Percentiles rank a stretch among this genome's conserved stretches.
Conservation (phyloP, 148 eudicot species). For the Persicaria tinctoria region DNA sequence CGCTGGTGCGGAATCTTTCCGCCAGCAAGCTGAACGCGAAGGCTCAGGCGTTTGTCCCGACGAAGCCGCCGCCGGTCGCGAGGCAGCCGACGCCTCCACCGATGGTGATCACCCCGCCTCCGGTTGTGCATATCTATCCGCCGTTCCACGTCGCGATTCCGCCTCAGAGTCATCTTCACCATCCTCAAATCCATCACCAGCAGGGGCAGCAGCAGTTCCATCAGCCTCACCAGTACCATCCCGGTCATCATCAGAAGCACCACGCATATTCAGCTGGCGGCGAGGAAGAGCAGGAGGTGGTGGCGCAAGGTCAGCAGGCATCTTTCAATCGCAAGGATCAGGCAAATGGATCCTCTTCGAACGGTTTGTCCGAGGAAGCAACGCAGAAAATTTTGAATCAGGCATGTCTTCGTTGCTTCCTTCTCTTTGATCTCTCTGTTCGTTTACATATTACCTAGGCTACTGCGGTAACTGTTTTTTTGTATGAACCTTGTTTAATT, state of each 20-base stretch:
- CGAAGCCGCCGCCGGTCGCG: background rate
- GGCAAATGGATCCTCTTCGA: conserved; percentile 15
- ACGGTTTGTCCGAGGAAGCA: conserved; percentile 58
- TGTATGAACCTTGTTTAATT: background rate
- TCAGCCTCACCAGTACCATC: background rate
- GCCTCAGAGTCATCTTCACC: conserved; percentile 4
- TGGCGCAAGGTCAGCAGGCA: conserved; percentile 8
- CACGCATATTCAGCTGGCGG: conserved; percentile 14
- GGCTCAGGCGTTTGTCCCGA: conserved; percentile 66
- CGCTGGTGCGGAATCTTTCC: conserved; percentile 36
- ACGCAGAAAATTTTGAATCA: conserved; percentile 62
- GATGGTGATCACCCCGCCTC: conserved; percentile 25
- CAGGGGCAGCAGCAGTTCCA: background rate
- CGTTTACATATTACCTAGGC: background rate
- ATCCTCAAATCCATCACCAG: background rate
- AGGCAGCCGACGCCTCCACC: conserved; percentile 18
- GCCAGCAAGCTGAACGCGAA: conserved; percentile 53
- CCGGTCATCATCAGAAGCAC: conserved; percentile 2
- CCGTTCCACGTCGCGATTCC: conserved; percentile 25
- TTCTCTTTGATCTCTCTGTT: background rate
- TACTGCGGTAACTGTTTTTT: too few species aligned
- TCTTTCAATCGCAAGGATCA: conserved; percentile 17
- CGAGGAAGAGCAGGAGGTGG: conserved; percentile 17
- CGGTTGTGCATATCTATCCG: conserved; percentile 30
- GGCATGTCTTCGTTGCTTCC: conserved; percentile 24